A percentile compares a stretch with the other conserved stretches of the same genome.
phyloP scores from a whole-genome alignment of 106 monocot species.

The Apostasia ramifera region DNA sequence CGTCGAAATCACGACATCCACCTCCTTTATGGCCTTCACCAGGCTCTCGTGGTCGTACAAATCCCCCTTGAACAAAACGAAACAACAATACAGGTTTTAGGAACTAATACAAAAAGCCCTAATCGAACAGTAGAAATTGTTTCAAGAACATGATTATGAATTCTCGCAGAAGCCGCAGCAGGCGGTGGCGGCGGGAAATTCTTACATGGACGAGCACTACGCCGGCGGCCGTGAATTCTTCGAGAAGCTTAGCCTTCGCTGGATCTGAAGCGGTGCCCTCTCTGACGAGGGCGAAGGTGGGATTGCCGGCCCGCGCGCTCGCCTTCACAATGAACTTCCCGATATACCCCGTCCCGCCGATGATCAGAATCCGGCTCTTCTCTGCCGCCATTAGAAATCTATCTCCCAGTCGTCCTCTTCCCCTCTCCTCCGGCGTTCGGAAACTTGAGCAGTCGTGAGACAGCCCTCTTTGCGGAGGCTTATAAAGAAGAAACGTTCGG shows the following conservation, averaged over 20 bases:
- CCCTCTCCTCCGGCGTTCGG: too few species aligned
- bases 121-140: neutral
- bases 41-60: constrained; percentile 25
- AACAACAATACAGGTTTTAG: neutral
- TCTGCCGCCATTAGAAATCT: constrained; percentile 5
- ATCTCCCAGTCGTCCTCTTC: neutral
- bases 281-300: constrained; percentile 32
- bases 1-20: constrained; percentile 17
- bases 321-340: constrained; percentile 33
- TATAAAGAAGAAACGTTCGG: too few species aligned
- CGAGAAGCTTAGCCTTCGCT: constrained; percentile 32
- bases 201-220: constrained; percentile 7
- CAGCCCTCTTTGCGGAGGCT: too few species aligned
- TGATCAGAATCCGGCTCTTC: constrained; percentile 38
- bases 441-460: too few species aligned
- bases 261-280: constrained; percentile 24
- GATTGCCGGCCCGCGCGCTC: constrained; percentile 19
- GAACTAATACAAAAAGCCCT: neutral
- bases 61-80: constrained; percentile 12
- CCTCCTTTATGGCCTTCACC: constrained; percentile 16
- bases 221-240: constrained; percentile 23
- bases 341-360: constrained; percentile 48
- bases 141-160: neutral
- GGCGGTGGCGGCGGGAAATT: constrained; percentile 20
- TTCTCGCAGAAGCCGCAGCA: constrained; percentile 6